Evolutionary conservation across 1,139 yeast species (phyloP).

Genomic region (Suhomyces panamericanus): DNA sequence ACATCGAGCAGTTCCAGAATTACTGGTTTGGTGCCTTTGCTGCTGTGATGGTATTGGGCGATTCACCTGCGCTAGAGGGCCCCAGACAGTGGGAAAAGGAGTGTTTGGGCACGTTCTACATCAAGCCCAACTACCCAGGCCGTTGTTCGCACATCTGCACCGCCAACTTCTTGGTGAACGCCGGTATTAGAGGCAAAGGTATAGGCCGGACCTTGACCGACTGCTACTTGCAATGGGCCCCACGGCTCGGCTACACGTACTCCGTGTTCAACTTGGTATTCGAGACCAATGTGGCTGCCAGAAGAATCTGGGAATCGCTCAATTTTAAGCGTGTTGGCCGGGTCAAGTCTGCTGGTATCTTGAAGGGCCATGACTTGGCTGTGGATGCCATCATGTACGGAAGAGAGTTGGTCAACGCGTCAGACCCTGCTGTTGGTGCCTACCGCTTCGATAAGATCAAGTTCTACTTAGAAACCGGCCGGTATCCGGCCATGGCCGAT

Average conservation of each 20-base stretch:
- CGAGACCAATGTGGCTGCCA: conserved; percentile 82
- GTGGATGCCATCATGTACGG: conserved; percentile 80
- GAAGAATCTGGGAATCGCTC: conserved; percentile 75
- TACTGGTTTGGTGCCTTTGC: conserved; percentile 89
- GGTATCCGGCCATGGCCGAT: conserved; percentile 80
- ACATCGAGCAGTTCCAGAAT: conserved; percentile 68
- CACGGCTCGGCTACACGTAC: conserved; percentile 80
- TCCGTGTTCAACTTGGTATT: conserved; percentile 83
- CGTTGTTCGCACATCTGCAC: conserved; percentile 92
- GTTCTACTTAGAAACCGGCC: conserved; percentile 78
- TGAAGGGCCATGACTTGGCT: conserved; percentile 79
- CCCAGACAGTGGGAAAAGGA: conserved; percentile 83
- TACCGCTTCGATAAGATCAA: conserved; percentile 75
- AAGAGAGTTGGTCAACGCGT: conserved; percentile 50
- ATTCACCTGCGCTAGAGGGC: conserved; percentile 57
- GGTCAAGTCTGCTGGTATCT: conserved; percentile 79
- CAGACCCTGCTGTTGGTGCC: conserved; percentile 55
- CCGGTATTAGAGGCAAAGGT: conserved; percentile 91
- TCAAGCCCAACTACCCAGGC: conserved; percentile 91
- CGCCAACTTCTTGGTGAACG: conserved; percentile 84
- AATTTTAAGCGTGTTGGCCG: conserved; percentile 78
- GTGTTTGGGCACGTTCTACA: conserved; percentile 80
- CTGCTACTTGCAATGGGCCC: conserved; percentile 89
- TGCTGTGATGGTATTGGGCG: conserved; percentile 85
- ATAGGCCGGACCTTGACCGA: conserved; percentile 84